These are phyloP conservation scores for Hypoxylon rubiginosum DNA, from an alignment of 2,329 filamentous ascomycete genomes.

Conservation along the genomic window DNA sequence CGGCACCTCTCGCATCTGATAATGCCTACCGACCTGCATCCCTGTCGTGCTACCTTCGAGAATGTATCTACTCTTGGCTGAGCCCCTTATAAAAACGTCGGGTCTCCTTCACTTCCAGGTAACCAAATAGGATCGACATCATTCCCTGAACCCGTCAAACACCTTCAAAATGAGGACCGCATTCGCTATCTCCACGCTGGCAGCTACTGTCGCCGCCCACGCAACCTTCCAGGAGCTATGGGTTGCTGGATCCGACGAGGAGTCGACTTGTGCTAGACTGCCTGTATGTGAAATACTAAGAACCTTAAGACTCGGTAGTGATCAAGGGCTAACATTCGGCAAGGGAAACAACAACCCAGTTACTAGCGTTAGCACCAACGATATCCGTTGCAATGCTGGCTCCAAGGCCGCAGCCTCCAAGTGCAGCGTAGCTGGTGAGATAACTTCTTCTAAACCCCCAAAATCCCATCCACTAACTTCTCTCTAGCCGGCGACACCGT, in stretches of 20 bases:
- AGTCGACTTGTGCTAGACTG: conserved; percentile 44
- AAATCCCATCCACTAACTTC: conserved; percentile 12
- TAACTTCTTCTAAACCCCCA: conserved; percentile 3
- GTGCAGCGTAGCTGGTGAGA: conserved; percentile 49
- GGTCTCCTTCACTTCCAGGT: background rate
- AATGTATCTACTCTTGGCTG: conserved; percentile 20
- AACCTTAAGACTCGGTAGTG: background rate
- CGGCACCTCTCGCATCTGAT: conserved; percentile 28
- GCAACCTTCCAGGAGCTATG: conserved; percentile 66
- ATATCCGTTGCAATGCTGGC: conserved; percentile 59
- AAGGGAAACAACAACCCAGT: conserved; percentile 59
- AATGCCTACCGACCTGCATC: conserved; percentile 9
- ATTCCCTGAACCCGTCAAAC: background rate
- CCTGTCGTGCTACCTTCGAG: conserved; percentile 5
- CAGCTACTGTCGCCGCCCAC: conserved; percentile 58
- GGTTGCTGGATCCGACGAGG: conserved; percentile 59
- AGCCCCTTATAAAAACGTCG: conserved; percentile 10
- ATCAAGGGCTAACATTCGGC: conserved; percentile 11
- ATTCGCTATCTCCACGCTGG: conserved; percentile 38
- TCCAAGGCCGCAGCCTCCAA: conserved; percentile 51
- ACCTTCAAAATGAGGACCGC: conserved; percentile 38
- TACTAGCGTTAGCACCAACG: conserved; percentile 54
- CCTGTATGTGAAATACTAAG: conserved; percentile 36
- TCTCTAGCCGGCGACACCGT: conserved; percentile 54
- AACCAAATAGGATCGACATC: background rate